These are phyloP conservation scores for Nannizziopsis barbatae DNA, from an alignment of 2,329 filamentous ascomycete species.

Conservation along the genomic window DNA sequence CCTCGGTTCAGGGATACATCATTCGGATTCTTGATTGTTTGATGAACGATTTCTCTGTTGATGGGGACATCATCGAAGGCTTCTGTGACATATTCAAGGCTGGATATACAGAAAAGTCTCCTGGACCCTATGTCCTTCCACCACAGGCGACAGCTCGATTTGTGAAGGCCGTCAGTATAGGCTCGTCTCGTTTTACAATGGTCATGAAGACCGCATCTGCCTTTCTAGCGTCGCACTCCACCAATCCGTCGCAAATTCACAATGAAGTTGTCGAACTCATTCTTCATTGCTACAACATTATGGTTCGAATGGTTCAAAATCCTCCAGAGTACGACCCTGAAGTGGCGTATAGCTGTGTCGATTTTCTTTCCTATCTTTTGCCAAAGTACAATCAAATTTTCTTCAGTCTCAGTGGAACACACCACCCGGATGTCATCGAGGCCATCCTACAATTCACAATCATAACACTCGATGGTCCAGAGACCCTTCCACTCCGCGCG, in stretches of 20 bases:
- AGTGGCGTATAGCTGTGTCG: constrained; percentile 36
- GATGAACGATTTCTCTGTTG: constrained; percentile 31
- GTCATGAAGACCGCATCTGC: constrained; percentile 38
- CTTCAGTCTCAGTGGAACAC: constrained; percentile 24
- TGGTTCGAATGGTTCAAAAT: constrained; percentile 29
- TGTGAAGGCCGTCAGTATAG: constrained; percentile 30
- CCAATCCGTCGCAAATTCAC: constrained; percentile 26
- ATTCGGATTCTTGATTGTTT: constrained; percentile 34
- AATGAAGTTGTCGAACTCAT: constrained; percentile 29
- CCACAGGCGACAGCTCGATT: constrained; percentile 33
- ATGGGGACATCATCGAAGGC: constrained; percentile 35
- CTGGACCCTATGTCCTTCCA: constrained; percentile 35
- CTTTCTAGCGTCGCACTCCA: constrained; percentile 35
- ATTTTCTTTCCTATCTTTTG: constrained; percentile 34
- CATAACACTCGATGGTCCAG: constrained; percentile 31
- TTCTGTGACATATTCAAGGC: constrained; percentile 38
- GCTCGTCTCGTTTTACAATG: constrained; percentile 18
- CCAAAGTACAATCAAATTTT: constrained; percentile 33
- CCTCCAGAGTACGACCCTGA: constrained; percentile 31
- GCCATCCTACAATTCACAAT: constrained; percentile 34
- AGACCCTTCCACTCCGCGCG: constrained; percentile 38
- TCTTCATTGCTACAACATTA: constrained; percentile 30
- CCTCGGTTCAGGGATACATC: constrained; percentile 26
- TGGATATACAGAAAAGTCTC: constrained; percentile 34
- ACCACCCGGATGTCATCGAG: constrained; percentile 22